Conservation (phyloP, 768 basidiomycete species). For the Psilocybe azurescens region DNA sequence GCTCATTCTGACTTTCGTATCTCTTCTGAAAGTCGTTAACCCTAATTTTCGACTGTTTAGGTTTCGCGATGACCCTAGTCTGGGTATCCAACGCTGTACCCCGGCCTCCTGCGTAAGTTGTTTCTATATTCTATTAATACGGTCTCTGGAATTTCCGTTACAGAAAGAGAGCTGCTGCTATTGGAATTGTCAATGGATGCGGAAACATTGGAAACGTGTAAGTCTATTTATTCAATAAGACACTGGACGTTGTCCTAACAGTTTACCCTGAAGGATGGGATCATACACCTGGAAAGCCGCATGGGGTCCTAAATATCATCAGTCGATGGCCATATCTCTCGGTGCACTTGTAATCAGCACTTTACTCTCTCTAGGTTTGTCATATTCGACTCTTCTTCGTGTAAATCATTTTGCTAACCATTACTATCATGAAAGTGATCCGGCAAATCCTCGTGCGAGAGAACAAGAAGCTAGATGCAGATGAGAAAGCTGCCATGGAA, state of each 20-base stretch:
- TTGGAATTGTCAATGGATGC: constrained; percentile 64
- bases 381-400: background rate
- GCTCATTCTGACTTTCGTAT: background rate
- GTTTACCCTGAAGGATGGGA: constrained; percentile 46
- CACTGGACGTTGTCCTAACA: background rate
- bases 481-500: constrained; percentile 48
- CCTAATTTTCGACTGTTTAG: constrained; percentile 22
- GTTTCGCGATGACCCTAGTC: constrained; percentile 53
- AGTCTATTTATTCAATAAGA: constrained; percentile 20
- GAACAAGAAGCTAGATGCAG: constrained; percentile 55
- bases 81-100: constrained; percentile 70
- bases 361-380: constrained; percentile 36
- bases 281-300: constrained; percentile 64
- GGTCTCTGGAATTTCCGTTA: background rate
- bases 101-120: constrained; percentile 50
- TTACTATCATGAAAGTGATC: constrained; percentile 32
- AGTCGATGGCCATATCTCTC: constrained; percentile 58
- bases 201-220: constrained; percentile 65
- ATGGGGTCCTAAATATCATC: constrained; percentile 71
- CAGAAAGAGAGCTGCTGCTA: constrained; percentile 58
- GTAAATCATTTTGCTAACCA: background rate
- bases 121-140: background rate
- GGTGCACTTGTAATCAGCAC: constrained; percentile 39
- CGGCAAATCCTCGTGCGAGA: constrained; percentile 51
- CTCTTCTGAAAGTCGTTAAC: background rate